Percentiles rank a stretch among this genome's conserved stretches.
phyloP scores from a whole-genome alignment of 192 early-diverging fungal genomes.

The Pecoramyces ruminantium region DNA sequence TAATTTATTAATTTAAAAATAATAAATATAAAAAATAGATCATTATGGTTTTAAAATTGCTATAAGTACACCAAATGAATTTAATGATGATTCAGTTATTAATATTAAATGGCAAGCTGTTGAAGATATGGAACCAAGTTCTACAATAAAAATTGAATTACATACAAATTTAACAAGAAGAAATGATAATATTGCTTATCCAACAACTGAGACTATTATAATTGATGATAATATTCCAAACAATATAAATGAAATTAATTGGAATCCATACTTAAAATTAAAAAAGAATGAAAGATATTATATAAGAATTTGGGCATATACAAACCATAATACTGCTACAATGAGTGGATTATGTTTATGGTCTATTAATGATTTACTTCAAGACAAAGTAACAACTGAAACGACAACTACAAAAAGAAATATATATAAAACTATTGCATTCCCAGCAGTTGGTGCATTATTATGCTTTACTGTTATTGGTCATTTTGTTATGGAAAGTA shows the following conservation, averaged over 20 bases:
- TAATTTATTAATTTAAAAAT: too few species aligned
- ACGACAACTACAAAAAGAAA: neutral
- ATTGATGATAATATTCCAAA: neutral
- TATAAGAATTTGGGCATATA: neutral
- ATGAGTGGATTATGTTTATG: neutral
- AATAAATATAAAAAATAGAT: neutral
- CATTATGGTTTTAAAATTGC: neutral
- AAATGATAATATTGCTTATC: neutral
- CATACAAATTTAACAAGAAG: neutral
- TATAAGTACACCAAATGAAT: neutral
- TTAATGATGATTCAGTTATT: neutral
- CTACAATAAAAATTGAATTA: neutral
- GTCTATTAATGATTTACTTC: neutral
- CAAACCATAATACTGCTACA: neutral
- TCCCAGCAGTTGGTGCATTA: neutral
- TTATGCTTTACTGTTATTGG: neutral
- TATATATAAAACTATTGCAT: neutral
- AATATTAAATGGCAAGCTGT: neutral
- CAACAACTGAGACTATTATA: neutral
- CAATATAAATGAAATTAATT: neutral
- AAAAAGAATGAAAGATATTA: neutral
- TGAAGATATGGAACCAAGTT: neutral
- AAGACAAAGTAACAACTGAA: neutral
- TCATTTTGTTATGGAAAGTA: neutral
- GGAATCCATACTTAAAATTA: neutral